These are phyloP conservation scores for Mortierella sp. DNA, from an alignment of 371 early-diverging fungal species.

Conservation along the genomic window DNA sequence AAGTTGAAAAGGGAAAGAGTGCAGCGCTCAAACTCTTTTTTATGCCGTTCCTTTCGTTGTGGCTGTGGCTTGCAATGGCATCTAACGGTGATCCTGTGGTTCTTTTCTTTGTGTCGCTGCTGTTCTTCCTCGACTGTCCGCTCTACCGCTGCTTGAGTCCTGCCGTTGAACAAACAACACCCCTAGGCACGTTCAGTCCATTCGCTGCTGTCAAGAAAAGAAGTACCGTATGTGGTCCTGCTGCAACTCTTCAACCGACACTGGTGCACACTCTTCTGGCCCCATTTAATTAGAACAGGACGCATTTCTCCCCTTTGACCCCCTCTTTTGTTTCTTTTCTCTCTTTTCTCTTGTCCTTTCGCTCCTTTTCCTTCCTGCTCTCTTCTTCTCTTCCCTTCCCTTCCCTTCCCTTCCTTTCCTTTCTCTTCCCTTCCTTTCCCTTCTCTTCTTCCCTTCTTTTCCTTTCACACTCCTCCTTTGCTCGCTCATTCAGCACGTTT, in stretches of 20 bases:
- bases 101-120: not conserved
- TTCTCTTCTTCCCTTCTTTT: not conserved
- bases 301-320: not conserved
- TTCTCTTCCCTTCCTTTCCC: slow-evolving; percentile 3
- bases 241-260: not conserved
- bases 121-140: not conserved
- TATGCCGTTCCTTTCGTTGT: not conserved
- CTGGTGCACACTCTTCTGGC: not conserved
- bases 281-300: not conserved
- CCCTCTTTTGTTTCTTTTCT: not conserved
- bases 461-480: not conserved
- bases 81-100: not conserved
- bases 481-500: not conserved
- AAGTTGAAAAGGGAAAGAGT: not conserved
- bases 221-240: too few species aligned
- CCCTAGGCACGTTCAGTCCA: not conserved
- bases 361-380: slow-evolving; percentile 7
- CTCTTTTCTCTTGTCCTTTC: not conserved
- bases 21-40: not conserved
- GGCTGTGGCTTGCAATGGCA: slow-evolving; percentile 18
- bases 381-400: not conserved
- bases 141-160: not conserved
- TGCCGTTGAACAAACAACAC: not conserved
- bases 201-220: too few species aligned
- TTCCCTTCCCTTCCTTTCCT: not conserved